Evolutionary conservation across 1,139 yeast genomes (phyloP).

Genomic region (Suhomyces bolitotheri): DNA sequence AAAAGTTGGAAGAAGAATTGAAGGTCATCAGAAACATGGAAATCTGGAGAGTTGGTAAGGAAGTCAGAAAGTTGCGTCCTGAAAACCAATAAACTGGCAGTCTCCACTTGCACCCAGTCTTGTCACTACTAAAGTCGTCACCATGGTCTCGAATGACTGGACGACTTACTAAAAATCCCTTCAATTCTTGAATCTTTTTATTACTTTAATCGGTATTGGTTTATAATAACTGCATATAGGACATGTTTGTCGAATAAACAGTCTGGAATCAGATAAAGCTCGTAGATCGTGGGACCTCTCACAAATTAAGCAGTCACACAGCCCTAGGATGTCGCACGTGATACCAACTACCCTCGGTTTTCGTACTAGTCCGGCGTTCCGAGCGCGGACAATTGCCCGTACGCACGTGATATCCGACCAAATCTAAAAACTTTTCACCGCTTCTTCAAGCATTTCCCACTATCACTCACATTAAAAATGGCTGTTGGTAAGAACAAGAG

Average conservation of each 20-base stretch:
- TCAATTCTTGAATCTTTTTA: slow-evolving; percentile 26
- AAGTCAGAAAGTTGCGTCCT: slow-evolving; percentile 99
- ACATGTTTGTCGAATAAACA: slow-evolving; percentile 49
- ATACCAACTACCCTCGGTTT: neutral
- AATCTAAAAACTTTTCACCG: slow-evolving; percentile 12
- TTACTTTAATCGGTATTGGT: slow-evolving; percentile 19
- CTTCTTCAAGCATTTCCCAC: slow-evolving; percentile 1
- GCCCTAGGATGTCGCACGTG: slow-evolving; percentile 7
- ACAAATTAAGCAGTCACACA: slow-evolving; percentile 7
- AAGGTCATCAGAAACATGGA: slow-evolving; percentile 93
- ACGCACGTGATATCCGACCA: slow-evolving; percentile 6
- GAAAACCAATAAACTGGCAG: slow-evolving; percentile 74
- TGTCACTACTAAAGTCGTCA: slow-evolving; percentile 12
- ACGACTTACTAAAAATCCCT: slow-evolving; percentile 18
- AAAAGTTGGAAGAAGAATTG: slow-evolving; percentile 90
- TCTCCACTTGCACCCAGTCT: too few relatives aligned
- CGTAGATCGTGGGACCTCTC: neutral
- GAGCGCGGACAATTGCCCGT: neutral
- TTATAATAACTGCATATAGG: slow-evolving; percentile 28
- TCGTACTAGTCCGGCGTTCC: slow-evolving; percentile 1
- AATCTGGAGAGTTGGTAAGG: slow-evolving; percentile 99
- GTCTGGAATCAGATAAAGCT: slow-evolving; percentile 1
- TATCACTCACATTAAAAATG: slow-evolving; percentile 26
- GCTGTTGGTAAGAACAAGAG: slow-evolving; percentile 58
- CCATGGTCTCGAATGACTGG: slow-evolving; percentile 40